Percentiles rank a stretch among this genome's conserved stretches.
Evolutionary conservation across 805 yeast genomes (phyloP).

Genomic region (Candida nemodendra): DNA sequence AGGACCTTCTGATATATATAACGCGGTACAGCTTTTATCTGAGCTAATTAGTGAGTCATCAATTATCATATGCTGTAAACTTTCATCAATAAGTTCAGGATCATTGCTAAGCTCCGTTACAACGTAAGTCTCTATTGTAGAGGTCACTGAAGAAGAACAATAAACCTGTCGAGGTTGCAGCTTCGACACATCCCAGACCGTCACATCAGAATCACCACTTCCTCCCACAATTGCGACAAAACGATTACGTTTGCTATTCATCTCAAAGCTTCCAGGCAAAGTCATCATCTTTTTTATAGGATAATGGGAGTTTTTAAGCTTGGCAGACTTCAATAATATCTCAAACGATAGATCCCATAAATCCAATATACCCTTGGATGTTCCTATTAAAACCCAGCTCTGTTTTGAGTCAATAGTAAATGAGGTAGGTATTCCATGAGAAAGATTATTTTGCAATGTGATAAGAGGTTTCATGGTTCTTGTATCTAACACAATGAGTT

Average conservation of each 20-base stretch:
- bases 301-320: slow-evolving; percentile 39
- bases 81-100: slow-evolving; percentile 22
- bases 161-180: slow-evolving; percentile 46
- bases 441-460: slow-evolving; percentile 50
- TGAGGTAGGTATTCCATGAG: slow-evolving; percentile 65
- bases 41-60: slow-evolving; percentile 9
- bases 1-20: slow-evolving; percentile 12
- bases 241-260: slow-evolving; percentile 36
- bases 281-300: slow-evolving; percentile 49
- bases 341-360: slow-evolving; percentile 81
- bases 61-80: slow-evolving; percentile 17
- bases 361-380: slow-evolving; percentile 67
- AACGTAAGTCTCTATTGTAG: slow-evolving; percentile 26
- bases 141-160: slow-evolving; percentile 24
- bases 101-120: slow-evolving; percentile 24
- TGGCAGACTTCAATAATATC: slow-evolving; percentile 59
- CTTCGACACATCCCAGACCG: slow-evolving; percentile 74
- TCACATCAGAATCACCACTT: slow-evolving; percentile 52
- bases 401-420: slow-evolving; percentile 52
- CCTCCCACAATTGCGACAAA: slow-evolving; percentile 69
- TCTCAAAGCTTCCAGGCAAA: slow-evolving; percentile 40
- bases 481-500: slow-evolving; percentile 55
- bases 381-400: slow-evolving; percentile 73
- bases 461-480: slow-evolving; percentile 47
- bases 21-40: slow-evolving; percentile 28